phyloP scores from a whole-genome alignment of 2,329 filamentous ascomycete genomes.

The Colletotrichum liriopes region DNA sequence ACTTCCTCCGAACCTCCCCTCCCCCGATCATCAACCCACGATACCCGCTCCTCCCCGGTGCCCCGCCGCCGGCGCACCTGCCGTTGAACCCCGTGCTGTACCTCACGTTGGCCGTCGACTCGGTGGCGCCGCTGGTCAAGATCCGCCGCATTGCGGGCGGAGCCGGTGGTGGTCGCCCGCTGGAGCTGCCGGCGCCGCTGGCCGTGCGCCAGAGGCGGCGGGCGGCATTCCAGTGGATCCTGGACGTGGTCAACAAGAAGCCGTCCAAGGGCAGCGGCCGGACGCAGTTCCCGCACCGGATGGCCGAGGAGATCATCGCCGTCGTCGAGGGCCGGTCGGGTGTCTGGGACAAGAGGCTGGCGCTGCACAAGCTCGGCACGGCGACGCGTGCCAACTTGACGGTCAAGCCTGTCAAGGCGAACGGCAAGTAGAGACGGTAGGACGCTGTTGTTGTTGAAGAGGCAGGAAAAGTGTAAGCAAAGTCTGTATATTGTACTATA shows the following conservation, averaged over 20 bases:
- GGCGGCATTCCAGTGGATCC: conserved; percentile 88
- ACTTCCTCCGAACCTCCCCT: conserved; percentile 86
- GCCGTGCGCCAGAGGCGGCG: conserved; percentile 82
- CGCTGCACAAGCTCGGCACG: conserved; percentile 86
- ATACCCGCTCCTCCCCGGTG: conserved; percentile 81
- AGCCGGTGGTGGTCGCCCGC: conserved; percentile 86
- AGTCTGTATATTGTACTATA: conserved; percentile 44
- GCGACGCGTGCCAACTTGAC: conserved; percentile 81
- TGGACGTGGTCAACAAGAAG: conserved; percentile 86
- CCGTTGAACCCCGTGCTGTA: conserved; percentile 93
- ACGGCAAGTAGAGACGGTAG: conserved; percentile 50
- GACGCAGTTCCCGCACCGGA: conserved; percentile 80
- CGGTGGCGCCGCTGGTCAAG: conserved; percentile 88
- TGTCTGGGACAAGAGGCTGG: conserved; percentile 86
- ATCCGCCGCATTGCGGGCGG: conserved; percentile 83
- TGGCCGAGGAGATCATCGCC: conserved; percentile 89
- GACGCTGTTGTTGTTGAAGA: conserved; percentile 1
- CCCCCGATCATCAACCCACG: conserved; percentile 82
- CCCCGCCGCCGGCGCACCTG: conserved; percentile 83
- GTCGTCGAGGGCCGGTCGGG: conserved; percentile 88
- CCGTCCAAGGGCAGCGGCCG: conserved; percentile 80
- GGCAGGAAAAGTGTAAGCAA: conserved; percentile 32
- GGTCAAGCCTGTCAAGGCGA: conserved; percentile 55
- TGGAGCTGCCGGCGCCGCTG: conserved; percentile 88
- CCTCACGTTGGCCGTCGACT: conserved; percentile 91